phyloP scores from a whole-genome alignment of 2,329 filamentous ascomycete species.

The Ophiostoma fasciatum region DNA sequence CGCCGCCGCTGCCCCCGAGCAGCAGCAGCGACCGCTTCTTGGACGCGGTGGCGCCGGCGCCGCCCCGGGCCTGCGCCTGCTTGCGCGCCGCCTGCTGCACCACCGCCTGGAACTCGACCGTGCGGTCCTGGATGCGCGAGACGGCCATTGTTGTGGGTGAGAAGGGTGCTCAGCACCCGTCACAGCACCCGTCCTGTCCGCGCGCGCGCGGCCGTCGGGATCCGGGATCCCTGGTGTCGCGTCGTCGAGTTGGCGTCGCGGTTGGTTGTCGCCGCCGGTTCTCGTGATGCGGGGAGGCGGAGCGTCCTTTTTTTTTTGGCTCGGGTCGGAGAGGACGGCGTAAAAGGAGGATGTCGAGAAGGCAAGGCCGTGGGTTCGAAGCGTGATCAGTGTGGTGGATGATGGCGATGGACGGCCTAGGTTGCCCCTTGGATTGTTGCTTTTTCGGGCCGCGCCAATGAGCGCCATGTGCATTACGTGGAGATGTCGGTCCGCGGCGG shows the following conservation, averaged over 20 bases:
- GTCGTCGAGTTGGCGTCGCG: too few species aligned
- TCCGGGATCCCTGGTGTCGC: too few species aligned
- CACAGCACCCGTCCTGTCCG: too few species aligned
- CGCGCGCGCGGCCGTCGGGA: too few species aligned
- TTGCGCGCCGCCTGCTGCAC: conserved; percentile 71
- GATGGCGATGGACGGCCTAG: conserved; percentile 1
- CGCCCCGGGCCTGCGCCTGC: conserved; percentile 54
- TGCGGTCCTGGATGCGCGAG: conserved; percentile 87
- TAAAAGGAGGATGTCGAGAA: too few species aligned
- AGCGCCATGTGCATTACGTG: conserved; percentile 6
- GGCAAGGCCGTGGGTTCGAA: too few species aligned
- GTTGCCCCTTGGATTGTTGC: conserved; percentile 4
- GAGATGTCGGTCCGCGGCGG: too few species aligned
- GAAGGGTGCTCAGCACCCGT: not conserved
- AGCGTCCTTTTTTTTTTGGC: too few species aligned
- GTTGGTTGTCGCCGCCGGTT: too few species aligned
- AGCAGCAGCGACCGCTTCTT: conserved; percentile 23
- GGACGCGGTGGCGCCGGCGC: conserved; percentile 45
- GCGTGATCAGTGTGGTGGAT: too few species aligned
- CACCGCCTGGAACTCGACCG: conserved; percentile 86
- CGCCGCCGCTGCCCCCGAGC: not conserved
- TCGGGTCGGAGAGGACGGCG: too few species aligned
- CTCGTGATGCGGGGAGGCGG: too few species aligned
- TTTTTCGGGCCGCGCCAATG: conserved; percentile 1
- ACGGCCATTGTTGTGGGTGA: conserved; percentile 36